Evolutionary conservation across 2,329 filamentous ascomycete genomes (phyloP).

Genomic region (Aspergillus awamori): DNA sequence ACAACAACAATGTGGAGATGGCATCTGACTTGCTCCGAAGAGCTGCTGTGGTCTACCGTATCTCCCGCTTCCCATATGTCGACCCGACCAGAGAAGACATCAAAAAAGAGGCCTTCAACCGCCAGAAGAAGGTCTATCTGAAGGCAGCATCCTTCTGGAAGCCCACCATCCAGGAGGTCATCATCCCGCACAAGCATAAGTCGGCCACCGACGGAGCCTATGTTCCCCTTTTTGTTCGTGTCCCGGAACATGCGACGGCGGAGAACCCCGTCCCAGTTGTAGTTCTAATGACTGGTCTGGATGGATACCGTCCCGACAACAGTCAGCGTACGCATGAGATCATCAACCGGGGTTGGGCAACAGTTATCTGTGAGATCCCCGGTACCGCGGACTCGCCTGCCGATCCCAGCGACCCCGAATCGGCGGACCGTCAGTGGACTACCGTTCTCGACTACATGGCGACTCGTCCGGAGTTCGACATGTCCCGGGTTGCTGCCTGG

Average conservation of each 20-base stretch:
- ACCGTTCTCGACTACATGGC: slow-evolving; percentile 65
- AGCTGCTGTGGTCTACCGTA: slow-evolving; percentile 72
- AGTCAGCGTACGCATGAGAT: slow-evolving; percentile 62
- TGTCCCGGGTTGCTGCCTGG: slow-evolving; percentile 62
- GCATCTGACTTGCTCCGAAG: slow-evolving; percentile 69
- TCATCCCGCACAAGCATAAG: slow-evolving; percentile 61
- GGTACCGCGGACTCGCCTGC: slow-evolving; percentile 70
- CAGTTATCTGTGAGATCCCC: slow-evolving; percentile 65
- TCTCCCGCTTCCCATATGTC: slow-evolving; percentile 67
- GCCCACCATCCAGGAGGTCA: slow-evolving; percentile 63
- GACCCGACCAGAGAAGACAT: slow-evolving; percentile 33
- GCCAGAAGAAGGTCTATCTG: slow-evolving; percentile 66
- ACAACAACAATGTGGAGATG: slow-evolving; percentile 52
- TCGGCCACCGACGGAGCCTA: slow-evolving; percentile 54
- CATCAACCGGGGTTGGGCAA: slow-evolving; percentile 64
- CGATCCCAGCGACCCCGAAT: slow-evolving; percentile 61
- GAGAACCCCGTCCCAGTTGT: slow-evolving; percentile 54
- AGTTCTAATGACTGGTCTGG: slow-evolving; percentile 61
- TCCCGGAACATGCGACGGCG: slow-evolving; percentile 53
- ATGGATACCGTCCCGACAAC: slow-evolving; percentile 61
- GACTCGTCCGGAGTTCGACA: slow-evolving; percentile 56
- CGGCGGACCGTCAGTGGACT: slow-evolving; percentile 64
- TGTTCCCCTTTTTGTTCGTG: slow-evolving; percentile 68
- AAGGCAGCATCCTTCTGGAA: slow-evolving; percentile 60
- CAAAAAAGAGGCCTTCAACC: slow-evolving; percentile 66